These are phyloP conservation scores for Phyllosticta citrichinensis DNA, from an alignment of 2,329 filamentous ascomycete genomes.

Conservation along the genomic window DNA sequence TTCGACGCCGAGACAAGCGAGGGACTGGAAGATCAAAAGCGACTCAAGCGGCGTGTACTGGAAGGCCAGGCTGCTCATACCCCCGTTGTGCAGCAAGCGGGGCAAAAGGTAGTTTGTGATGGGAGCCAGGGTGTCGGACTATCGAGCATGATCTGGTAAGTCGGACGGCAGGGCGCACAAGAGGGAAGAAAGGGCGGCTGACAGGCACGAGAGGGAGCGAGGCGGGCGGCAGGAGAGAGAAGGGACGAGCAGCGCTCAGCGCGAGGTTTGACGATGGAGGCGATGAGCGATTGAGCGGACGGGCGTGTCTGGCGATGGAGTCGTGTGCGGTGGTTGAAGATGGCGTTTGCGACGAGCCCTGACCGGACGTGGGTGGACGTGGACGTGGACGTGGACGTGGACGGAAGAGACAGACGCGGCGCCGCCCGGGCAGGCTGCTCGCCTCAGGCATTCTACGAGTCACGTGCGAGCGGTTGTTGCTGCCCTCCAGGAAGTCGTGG, in stretches of 20 bases:
- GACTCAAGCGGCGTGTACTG: constrained; percentile 78
- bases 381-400: neutral
- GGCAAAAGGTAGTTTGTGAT: constrained; percentile 20
- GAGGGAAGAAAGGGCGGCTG: neutral
- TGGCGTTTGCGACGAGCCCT: neutral
- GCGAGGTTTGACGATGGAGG: neutral
- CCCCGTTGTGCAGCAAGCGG: constrained; percentile 17
- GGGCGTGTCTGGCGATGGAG: neutral
- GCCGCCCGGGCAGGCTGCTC: no score
- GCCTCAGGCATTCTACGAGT: no score
- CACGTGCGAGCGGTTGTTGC: no score
- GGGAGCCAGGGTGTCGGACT: constrained; percentile 26
- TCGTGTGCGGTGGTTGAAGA: neutral
- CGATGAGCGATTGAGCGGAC: neutral
- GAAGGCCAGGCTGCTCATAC: constrained; percentile 50
- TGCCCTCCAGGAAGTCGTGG: no score
- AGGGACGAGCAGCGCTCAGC: neutral
- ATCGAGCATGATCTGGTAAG: constrained; percentile 14
- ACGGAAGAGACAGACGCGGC: neutral
- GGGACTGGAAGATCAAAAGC: constrained; percentile 72
- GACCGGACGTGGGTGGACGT: neutral
- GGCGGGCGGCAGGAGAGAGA: neutral
- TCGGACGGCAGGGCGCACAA: constrained; percentile 4
- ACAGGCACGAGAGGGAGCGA: neutral
- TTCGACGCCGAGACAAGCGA: constrained; percentile 57